Evolutionary conservation across 2,329 filamentous ascomycete genomes (phyloP).

Genomic region (Hypoxylon sp.): DNA sequence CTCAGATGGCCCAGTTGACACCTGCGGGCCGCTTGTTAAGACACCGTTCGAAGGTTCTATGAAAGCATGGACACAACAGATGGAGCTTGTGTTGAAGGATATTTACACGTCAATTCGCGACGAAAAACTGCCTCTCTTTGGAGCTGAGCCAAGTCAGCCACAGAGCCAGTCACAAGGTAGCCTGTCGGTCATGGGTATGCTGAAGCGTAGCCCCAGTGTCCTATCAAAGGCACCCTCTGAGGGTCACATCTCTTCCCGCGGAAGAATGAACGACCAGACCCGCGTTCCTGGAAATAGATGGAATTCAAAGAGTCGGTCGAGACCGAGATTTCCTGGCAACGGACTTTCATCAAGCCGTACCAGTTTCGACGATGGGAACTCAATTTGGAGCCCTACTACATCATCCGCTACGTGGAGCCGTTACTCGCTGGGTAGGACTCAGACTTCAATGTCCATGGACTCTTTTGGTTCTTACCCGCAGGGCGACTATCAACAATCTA

Average conservation of each 20-base stretch:
- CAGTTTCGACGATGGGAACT: constrained; percentile 91
- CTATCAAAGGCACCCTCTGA: constrained; percentile 95
- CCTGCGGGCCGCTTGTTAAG: constrained; percentile 83
- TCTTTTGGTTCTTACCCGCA: constrained; percentile 84
- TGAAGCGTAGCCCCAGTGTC: constrained; percentile 90
- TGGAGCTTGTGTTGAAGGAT: constrained; percentile 91
- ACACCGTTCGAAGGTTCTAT: constrained; percentile 79
- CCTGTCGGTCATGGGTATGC: constrained; percentile 79
- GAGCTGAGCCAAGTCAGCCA: constrained; percentile 67
- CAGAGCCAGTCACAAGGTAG: constrained; percentile 66
- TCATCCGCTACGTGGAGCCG: constrained; percentile 98
- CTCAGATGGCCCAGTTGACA: constrained; percentile 58
- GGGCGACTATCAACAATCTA: constrained; percentile 92
- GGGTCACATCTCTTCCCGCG: constrained; percentile 75
- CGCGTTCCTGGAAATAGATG: constrained; percentile 74
- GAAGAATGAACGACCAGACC: constrained; percentile 73
- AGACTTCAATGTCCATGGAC: constrained; percentile 92
- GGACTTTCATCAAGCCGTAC: constrained; percentile 92
- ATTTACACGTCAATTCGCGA: constrained; percentile 92
- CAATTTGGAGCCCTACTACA: constrained; percentile 85
- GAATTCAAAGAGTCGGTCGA: constrained; percentile 87
- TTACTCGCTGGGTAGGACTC: constrained; percentile 89
- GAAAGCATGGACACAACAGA: constrained; percentile 86
- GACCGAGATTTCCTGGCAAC: constrained; percentile 81
- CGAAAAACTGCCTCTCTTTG: constrained; percentile 87